Percentiles rank a stretch among this genome's conserved stretches.
Evolutionary conservation across 345 rosid species (phyloP).

Genomic region (Dipteronia dyeriana): DNA sequence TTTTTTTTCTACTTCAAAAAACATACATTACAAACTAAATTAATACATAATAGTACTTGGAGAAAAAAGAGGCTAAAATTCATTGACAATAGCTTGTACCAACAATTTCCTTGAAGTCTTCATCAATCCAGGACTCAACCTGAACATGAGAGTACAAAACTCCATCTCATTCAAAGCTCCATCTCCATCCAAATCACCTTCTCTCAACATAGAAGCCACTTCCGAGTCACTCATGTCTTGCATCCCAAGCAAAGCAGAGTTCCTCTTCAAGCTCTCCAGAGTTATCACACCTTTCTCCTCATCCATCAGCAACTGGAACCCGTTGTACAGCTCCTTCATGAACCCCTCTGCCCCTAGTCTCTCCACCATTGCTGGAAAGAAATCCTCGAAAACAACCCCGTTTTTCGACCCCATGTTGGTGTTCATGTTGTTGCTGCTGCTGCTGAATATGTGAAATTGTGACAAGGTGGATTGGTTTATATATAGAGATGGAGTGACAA

Average conservation of each 20-base stretch:
- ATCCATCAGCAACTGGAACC: slow-evolving; percentile 57
- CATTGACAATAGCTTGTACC: slow-evolving; percentile 36
- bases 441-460: background rate
- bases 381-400: slow-evolving; percentile 51
- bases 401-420: slow-evolving; percentile 29
- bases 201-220: slow-evolving; percentile 46
- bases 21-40: background rate
- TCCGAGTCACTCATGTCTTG: slow-evolving; percentile 53
- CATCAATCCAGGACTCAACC: slow-evolving; percentile 65
- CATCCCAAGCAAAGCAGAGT: slow-evolving; percentile 42
- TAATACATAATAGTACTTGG: background rate
- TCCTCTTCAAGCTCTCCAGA: slow-evolving; percentile 53
- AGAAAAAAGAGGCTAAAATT: slow-evolving; percentile 14
- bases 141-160: slow-evolving; percentile 63
- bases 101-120: slow-evolving; percentile 34
- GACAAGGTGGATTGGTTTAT: slow-evolving; percentile 10
- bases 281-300: slow-evolving; percentile 49
- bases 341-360: slow-evolving; percentile 55
- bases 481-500: background rate
- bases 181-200: slow-evolving; percentile 65
- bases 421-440: background rate
- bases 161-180: slow-evolving; percentile 53
- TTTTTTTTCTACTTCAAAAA: background rate
- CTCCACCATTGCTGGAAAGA: slow-evolving; percentile 61
- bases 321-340: slow-evolving; percentile 54